Base-by-base conservation (phyloP, 2,329 filamentous ascomycete species). In the Pyricularia sp. region DNA sequence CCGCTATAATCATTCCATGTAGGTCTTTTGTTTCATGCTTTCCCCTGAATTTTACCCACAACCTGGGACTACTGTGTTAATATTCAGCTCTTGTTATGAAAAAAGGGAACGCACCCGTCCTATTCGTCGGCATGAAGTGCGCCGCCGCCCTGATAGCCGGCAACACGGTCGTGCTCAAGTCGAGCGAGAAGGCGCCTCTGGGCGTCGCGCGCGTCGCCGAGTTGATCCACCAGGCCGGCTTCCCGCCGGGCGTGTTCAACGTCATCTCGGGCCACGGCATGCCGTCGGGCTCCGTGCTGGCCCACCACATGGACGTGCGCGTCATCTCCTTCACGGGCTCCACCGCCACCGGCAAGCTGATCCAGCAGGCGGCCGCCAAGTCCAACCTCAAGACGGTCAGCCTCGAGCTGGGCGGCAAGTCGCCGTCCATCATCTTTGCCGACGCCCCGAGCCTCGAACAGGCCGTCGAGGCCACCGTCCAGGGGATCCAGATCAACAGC, bases 161-260 rank as follows among this genome's bases (percentile, higher is more conserved):
- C 71, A 86, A 86, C 76, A 84, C 84, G 3, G 78, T 87, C 66
- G 79, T 87, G 36, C 76, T 87, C 64, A 87, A 87, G 78, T 81
- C 85, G 31, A 84, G 85, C 58, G 85, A 87, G 74, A 85, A 87
- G 77, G 86, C 85, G 3, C 85, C 85, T 30, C 79, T 87, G 59
- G 84, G 82, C 69, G 82, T 84, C 74, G 75, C 87, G 4, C 84
- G 87, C 69, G 80, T 90, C 6, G 88, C 82, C 6, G 85, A 83
- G 30, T 79, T 91, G 28, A 82, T 91, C 72, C 86, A 86, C 72
- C 83, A 91, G 73, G 88, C 88, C 50, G 89, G 89, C 0, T 91
- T 91, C 76, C 89, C 89, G 12, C 84, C 88, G 1, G 89, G 89
- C 67, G 89, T 92, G 17, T 79, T 91, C 72, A 91, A 91, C 76